A percentile compares a stretch with the other conserved stretches of the same genome.
phyloP scores from a whole-genome alignment of 2,329 filamentous ascomycete genomes.

The Clonostachys sp. region DNA sequence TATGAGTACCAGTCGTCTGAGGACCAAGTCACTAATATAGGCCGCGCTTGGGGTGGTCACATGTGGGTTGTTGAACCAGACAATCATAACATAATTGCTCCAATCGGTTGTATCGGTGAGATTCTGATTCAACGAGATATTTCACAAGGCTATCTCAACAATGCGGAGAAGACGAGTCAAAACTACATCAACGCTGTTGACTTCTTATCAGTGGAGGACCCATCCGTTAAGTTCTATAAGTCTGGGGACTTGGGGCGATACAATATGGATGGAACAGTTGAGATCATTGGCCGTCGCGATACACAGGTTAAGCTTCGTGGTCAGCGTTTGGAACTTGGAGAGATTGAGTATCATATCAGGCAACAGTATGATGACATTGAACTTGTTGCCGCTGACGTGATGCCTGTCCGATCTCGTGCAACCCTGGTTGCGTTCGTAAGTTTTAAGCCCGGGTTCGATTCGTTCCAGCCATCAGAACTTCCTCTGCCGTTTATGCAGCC shows the following conservation, averaged over 20 bases:
- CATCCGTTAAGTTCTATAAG: slow-evolving; percentile 5
- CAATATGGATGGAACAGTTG: slow-evolving; percentile 16
- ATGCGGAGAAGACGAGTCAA: slow-evolving; percentile 14
- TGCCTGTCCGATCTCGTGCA: neutral
- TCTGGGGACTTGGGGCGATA: slow-evolving; percentile 18
- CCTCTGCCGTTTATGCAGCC: neutral
- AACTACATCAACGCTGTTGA: neutral
- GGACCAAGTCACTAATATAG: slow-evolving; percentile 1
- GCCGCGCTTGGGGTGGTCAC: neutral
- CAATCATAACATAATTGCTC: slow-evolving; percentile 26
- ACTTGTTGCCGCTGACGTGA: slow-evolving; percentile 23
- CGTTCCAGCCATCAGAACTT: neutral
- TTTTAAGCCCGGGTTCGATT: neutral
- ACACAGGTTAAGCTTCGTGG: slow-evolving; percentile 55
- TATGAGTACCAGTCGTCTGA: slow-evolving; percentile 22
- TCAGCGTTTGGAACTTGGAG: slow-evolving; percentile 45
- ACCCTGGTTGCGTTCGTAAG: neutral
- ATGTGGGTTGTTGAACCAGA: slow-evolving; percentile 34
- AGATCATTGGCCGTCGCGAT: slow-evolving; percentile 45
- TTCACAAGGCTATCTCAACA: slow-evolving; percentile 39
- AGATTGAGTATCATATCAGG: slow-evolving; percentile 11
- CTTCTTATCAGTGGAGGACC: neutral
- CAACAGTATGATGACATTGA: neutral
- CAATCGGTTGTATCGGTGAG: slow-evolving; percentile 35
- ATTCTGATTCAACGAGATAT: slow-evolving; percentile 33